These are phyloP conservation scores for Saccharomycopsis sp. DNA, from an alignment of 805 yeast species.

Conservation along the genomic window DNA sequence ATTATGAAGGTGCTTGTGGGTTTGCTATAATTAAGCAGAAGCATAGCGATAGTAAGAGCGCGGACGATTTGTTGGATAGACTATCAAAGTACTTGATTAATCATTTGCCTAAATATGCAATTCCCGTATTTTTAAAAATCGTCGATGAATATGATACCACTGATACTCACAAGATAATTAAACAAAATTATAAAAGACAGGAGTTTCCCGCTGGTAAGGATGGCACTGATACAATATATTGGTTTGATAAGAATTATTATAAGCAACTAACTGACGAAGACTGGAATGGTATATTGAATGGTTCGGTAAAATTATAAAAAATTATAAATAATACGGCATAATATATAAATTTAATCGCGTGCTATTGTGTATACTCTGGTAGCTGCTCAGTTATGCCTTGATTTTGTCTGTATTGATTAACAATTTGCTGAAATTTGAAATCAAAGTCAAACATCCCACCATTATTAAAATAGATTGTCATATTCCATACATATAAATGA, in stretches of 20 bases:
- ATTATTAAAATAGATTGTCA: slow-evolving; percentile 12
- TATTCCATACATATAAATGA: slow-evolving; percentile 17
- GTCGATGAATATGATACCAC: slow-evolving; percentile 54
- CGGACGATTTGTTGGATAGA: slow-evolving; percentile 34
- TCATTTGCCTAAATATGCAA: slow-evolving; percentile 73
- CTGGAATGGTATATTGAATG: slow-evolving; percentile 39
- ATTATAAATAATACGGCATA: neutral
- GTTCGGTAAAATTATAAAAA: slow-evolving; percentile 9
- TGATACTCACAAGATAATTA: slow-evolving; percentile 78
- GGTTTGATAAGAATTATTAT: slow-evolving; percentile 56
- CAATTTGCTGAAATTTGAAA: slow-evolving; percentile 9
- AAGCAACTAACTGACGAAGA: slow-evolving; percentile 46
- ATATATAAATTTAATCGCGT: no score
- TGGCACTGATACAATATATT: slow-evolving; percentile 58
- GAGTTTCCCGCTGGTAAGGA: slow-evolving; percentile 58
- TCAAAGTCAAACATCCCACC: slow-evolving; percentile 21
- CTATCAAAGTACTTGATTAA: slow-evolving; percentile 32
- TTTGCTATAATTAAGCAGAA: slow-evolving; percentile 66
- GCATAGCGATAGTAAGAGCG: slow-evolving; percentile 26
- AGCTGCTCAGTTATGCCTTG: no score
- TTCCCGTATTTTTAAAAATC: slow-evolving; percentile 76
- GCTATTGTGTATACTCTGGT: no score
- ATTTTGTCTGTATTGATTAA: slow-evolving; percentile 20
- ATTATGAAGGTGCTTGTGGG: slow-evolving; percentile 94
- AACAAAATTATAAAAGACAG: slow-evolving; percentile 61